Evolutionary conservation across 768 basidiomycete species (phyloP), one percentile per base, ranked within the genome.

Genomic region (Lyophyllum semitale): DNA sequence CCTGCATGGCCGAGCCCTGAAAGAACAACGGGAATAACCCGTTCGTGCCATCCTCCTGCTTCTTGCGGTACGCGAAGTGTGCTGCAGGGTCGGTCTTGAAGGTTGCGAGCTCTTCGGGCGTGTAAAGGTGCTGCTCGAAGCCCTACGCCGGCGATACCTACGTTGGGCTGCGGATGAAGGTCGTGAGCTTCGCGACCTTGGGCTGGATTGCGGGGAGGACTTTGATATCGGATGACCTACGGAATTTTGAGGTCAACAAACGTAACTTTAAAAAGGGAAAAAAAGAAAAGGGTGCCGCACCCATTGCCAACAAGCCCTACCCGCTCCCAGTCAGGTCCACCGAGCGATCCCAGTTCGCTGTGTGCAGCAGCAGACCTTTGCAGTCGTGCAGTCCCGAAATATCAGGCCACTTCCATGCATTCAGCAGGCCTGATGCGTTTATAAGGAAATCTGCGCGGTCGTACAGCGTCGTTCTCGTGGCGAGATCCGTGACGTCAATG

Each of bases 1-100:
- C 55, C 58, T 81, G 79, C 43, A 68, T 59, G 0, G 60, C 62
- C 3, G 68, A 71, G 18, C 70, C 69, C 15, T 63, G 60, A 17
- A 77, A 59, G 20, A 67, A 66, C 50, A 73, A 51, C 0, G 57
- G 43, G 51, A 64, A 68, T 18, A 74, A 18, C 18, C 79, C 3
- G 80, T n/a, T n/a, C n/a, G n/a, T n/a, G n/a, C n/a, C n/a, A n/a
- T n/a, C n/a, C n/a, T n/a, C n/a, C n/a, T n/a, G 54, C 25, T 61
- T 64, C 32, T 76, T 76, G 12, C 78, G 67, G 62, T 83, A 80
- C 43, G 68, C 61, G 37, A 74, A 66, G 55, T 73, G 77, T 41
- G 71, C 75, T 38, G 59, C 64, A 0, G 74, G 70, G 50, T 81
- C 68, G 6, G 59, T 59, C 22, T 67, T 67, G 60, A 83, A 77